A percentile compares a stretch with the other conserved stretches of the same genome.
phyloP scores from a whole-genome alignment of 2,329 filamentous ascomycete genomes.

The Cryphonectria radicalis region DNA sequence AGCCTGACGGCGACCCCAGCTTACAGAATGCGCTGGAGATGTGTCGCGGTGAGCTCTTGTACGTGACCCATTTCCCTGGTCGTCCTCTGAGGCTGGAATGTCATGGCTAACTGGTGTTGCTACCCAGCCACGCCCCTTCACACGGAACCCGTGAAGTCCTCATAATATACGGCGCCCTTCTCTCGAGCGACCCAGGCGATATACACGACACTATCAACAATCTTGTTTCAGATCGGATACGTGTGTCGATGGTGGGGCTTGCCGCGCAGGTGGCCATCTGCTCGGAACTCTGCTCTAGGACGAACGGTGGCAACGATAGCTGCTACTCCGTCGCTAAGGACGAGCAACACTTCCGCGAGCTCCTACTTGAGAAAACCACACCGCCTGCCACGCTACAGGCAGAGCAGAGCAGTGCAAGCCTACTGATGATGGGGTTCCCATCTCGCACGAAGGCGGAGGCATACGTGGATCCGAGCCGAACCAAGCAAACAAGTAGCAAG shows the following conservation, averaged over 20 bases:
- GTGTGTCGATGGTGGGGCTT: constrained; percentile 86
- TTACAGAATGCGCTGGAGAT: constrained; percentile 96
- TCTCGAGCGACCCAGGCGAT: constrained; percentile 91
- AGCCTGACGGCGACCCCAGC: constrained; percentile 76
- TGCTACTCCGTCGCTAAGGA: constrained; percentile 86
- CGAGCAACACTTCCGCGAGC: constrained; percentile 83
- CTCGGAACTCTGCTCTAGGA: constrained; percentile 82
- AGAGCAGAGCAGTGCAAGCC: constrained; percentile 61
- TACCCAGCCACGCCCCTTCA: constrained; percentile 76
- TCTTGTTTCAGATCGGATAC: constrained; percentile 81
- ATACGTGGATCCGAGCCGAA: not conserved
- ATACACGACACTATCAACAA: constrained; percentile 86
- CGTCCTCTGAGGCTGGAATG: not conserved
- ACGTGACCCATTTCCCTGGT: constrained; percentile 36
- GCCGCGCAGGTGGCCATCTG: constrained; percentile 93
- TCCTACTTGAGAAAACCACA: constrained; percentile 87
- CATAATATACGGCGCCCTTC: constrained; percentile 86
- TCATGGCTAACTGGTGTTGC: constrained; percentile 28
- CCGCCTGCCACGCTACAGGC: constrained; percentile 78
- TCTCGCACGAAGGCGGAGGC: constrained; percentile 68
- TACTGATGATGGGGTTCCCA: constrained; percentile 98
- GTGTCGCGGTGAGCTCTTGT: constrained; percentile 89
- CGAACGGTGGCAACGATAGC: constrained; percentile 77
- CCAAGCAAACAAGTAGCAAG: constrained; percentile 1
- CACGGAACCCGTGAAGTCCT: constrained; percentile 94